Percentiles rank a stretch among this genome's conserved stretches.
Conservation (phyloP, 2,329 filamentous ascomycete species). For the Mollisia scopiformis region DNA sequence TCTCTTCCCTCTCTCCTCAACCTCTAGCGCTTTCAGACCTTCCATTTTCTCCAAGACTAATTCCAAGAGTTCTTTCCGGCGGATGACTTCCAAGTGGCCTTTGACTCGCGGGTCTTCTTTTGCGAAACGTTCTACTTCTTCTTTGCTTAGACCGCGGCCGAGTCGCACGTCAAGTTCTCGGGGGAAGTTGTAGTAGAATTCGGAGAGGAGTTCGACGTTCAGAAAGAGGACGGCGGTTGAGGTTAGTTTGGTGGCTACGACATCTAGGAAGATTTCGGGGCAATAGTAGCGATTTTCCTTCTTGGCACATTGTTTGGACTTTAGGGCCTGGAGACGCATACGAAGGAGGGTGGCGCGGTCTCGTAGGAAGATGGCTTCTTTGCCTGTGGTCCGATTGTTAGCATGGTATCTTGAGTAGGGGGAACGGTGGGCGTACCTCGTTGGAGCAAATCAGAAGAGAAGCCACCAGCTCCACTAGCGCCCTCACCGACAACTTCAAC, state of each 20-base stretch:
- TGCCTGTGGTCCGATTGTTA: conserved; percentile 56
- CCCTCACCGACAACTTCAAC: conserved; percentile 83
- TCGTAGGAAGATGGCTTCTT: conserved; percentile 91
- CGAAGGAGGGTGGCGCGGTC: conserved; percentile 89
- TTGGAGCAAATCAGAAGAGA: conserved; percentile 82
- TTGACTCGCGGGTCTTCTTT: conserved; percentile 90
- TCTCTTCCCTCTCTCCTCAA: conserved; percentile 57
- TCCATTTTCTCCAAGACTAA: conserved; percentile 96
- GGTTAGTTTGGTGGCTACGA: conserved; percentile 92
- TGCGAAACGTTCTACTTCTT: conserved; percentile 87
- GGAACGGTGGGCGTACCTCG: conserved; percentile 61
- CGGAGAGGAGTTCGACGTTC: conserved; percentile 93
- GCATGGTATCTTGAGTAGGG: not conserved
- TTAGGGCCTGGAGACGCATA: conserved; percentile 85
- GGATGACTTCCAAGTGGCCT: conserved; percentile 88
- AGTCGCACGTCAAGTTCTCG: conserved; percentile 87
- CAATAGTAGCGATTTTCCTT: conserved; percentile 94
- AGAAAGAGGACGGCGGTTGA: conserved; percentile 95
- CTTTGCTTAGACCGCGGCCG: conserved; percentile 75
- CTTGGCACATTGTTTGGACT: conserved; percentile 84
- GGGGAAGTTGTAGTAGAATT: conserved; percentile 98
- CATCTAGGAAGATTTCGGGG: conserved; percentile 96
- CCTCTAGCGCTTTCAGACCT: conserved; percentile 81
- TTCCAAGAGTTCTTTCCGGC: conserved; percentile 89
- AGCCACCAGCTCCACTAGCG: conserved; percentile 85